Evolutionary conservation across 2,329 filamentous ascomycete genomes (phyloP), one percentile per base, ranked within the genome.

Genomic region (Trichoderma sp.): DNA sequence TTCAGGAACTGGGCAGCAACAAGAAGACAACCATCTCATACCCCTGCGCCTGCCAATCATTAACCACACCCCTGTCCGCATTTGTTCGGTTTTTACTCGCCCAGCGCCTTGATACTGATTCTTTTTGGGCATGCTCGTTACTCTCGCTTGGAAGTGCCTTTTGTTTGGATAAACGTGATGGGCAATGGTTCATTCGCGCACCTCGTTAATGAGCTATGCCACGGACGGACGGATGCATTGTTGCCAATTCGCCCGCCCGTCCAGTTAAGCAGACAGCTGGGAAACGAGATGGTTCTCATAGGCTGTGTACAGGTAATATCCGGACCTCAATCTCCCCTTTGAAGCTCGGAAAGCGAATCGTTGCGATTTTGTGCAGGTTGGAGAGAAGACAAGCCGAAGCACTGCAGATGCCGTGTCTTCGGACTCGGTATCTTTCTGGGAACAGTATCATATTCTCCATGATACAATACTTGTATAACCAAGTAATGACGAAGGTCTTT

Each of bases 11-110:
- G 3, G n/a, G n/a, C 10, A 39, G 34, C 34, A 39, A 39, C 30
- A 34, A 34, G 30, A 12, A 10, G 14, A 14, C 34, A 14, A 1
- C 34, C 34, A 10, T 14, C 34, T 14, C 34, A 1, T 9, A 24
- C 48, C 58, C 50, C 50, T 52, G 50, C n/a, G 15, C 17, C 48
- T 43, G 9, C 51, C 66, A 41, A 57, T 56, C 59, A 57, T 34
- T 63, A 30, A 10, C 7, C 21, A 24, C 30, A 30, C 57, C 61
- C 52, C 64, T 39, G 45, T 39, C 34, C 12, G 9, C 34, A 12
- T 14, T 39, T 39, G 28, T n/a, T 24, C 21, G 17, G 1, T 28
- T 34, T n/a, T 34, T 14, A 19, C 47, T 43, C 34, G 44, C 15
- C 44, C 10, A 39, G 3, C n/a, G 12, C 10, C 34, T 12, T 24